Evolutionary conservation across 495 filamentous ascomycete species (phyloP), one percentile per base, ranked within the genome.

Genomic region (Aspergillus bertholletiae): DNA sequence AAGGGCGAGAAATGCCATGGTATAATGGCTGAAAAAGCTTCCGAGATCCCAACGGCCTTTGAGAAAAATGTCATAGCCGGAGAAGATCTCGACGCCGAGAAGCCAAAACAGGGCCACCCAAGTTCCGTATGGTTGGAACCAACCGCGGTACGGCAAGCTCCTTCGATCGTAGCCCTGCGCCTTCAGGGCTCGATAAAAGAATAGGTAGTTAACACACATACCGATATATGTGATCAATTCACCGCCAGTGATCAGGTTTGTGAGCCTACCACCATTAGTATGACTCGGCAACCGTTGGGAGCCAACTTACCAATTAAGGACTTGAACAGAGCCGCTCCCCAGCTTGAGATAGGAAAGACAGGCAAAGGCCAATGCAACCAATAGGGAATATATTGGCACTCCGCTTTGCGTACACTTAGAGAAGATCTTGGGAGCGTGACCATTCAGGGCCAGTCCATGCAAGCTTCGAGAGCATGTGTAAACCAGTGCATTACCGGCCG

Each of bases 401-500:
- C 78, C 78, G 27, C 53, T 52, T 45, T 70, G 72, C 17, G 74
- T 80, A 50, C 72, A 76, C 40, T 69, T 66, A 56, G 18, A 71
- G 39, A 82, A 78, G 52, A 90, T 64, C 21, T 60, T 70, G 0
- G 89, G 89, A 0, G 89, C 89, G 21, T 74, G 72, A 22, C 77
- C 75, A 39, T 83, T 81, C 39, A 84, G 71, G 2, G 87, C 81
- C 23, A 95, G 74, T 0, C 85, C 87, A 62, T 89, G 85, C 28
- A 96, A 71, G 20, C 80, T 84, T 23, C 90, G 80, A 28, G 82
- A 85, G 2, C 87, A 85, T 63, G 82, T 86, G 68, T 87, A 96
- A 15, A 84, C 78, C 63, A 89, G 89, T 17, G 84, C 84, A 61
- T 94, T 93, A 3, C 90, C 90, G 0, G 89, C 88, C 3, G 84